Conservation (phyloP, 192 early-diverging fungal genomes). For the Obelidium mucronatum region DNA sequence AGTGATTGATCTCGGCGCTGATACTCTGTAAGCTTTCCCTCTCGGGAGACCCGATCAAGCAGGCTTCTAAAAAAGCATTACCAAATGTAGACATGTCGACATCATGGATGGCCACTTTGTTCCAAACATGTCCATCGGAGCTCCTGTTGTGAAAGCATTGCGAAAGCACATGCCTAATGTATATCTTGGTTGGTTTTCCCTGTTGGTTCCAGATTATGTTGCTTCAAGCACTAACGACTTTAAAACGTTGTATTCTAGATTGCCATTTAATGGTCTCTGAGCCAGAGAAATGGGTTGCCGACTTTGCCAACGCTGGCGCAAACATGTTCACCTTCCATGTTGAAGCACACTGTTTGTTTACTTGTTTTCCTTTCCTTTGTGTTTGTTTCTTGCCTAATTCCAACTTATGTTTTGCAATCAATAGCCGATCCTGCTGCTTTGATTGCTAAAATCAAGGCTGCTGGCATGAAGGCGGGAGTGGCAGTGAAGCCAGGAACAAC, state of each 20-base stretch:
- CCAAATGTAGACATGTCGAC: slow-evolving; percentile 61
- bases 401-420: background rate
- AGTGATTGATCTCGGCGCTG: slow-evolving; percentile 90
- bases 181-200: slow-evolving; percentile 73
- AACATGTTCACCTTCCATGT: slow-evolving; percentile 91
- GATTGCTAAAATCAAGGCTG: slow-evolving; percentile 80
- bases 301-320: slow-evolving; percentile 91
- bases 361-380: background rate
- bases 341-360: slow-evolving; percentile 75
- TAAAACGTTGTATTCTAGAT: slow-evolving; percentile 49
- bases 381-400: background rate
- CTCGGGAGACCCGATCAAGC: no score
- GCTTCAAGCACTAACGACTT: background rate
- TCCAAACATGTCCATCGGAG: slow-evolving; percentile 94
- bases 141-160: slow-evolving; percentile 88
- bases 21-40: slow-evolving; percentile 72
- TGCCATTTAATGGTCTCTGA: slow-evolving; percentile 82
- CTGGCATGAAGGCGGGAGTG: slow-evolving; percentile 92
- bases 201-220: slow-evolving; percentile 3
- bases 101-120: slow-evolving; percentile 99
- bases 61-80: no score
- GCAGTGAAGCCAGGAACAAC: slow-evolving; percentile 92
- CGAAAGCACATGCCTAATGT: slow-evolving; percentile 82
- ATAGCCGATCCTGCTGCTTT: slow-evolving; percentile 70
- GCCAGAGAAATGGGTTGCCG: slow-evolving; percentile 89